phyloP scores from a whole-genome alignment of 1,284 basidiomycete genomes.

The Bjerkandera adusta region DNA sequence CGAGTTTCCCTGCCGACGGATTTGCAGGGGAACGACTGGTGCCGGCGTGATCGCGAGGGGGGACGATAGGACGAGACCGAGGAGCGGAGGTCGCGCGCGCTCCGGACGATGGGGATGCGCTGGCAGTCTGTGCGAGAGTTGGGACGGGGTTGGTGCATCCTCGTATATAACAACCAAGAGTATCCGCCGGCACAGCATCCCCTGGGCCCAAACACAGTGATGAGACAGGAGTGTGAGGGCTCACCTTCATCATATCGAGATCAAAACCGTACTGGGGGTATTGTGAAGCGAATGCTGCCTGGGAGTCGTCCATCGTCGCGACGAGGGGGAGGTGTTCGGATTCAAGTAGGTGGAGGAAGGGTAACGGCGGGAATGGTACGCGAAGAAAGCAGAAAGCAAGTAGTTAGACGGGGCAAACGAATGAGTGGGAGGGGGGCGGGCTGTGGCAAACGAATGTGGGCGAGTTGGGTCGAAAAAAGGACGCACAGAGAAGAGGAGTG shows the following conservation, averaged over 20 bases:
- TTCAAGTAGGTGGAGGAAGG: slow-evolving; percentile 32
- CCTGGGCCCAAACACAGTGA: too few species aligned
- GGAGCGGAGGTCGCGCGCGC: too few species aligned
- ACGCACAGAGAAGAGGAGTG: slow-evolving; percentile 45
- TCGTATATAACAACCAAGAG: too few species aligned
- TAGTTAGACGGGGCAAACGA: slow-evolving; percentile 38
- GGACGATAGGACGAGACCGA: too few species aligned
- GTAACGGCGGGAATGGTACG: slow-evolving; percentile 36
- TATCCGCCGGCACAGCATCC: too few species aligned
- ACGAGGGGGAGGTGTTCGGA: slow-evolving; percentile 23
- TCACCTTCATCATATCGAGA: slow-evolving; percentile 86
- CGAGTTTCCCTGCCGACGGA: too few species aligned
- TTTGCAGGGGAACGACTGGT: too few species aligned
- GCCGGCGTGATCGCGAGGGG: too few species aligned
- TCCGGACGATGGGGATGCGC: too few species aligned
- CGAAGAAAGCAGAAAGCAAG: slow-evolving; percentile 21
- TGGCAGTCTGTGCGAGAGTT: too few species aligned
- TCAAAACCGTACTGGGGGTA: slow-evolving; percentile 71
- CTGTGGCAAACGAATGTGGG: slow-evolving; percentile 37
- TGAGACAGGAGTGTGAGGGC: slow-evolving; percentile 22
- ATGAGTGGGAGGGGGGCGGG: slow-evolving; percentile 23
- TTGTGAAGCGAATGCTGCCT: slow-evolving; percentile 67
- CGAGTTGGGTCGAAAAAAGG: slow-evolving; percentile 39
- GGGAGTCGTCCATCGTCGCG: slow-evolving; percentile 66
- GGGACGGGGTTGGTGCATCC: too few species aligned